Evolutionary conservation across 352 stramenopile genomes (phyloP).

Genomic region (Thraustochytrium sp.): DNA sequence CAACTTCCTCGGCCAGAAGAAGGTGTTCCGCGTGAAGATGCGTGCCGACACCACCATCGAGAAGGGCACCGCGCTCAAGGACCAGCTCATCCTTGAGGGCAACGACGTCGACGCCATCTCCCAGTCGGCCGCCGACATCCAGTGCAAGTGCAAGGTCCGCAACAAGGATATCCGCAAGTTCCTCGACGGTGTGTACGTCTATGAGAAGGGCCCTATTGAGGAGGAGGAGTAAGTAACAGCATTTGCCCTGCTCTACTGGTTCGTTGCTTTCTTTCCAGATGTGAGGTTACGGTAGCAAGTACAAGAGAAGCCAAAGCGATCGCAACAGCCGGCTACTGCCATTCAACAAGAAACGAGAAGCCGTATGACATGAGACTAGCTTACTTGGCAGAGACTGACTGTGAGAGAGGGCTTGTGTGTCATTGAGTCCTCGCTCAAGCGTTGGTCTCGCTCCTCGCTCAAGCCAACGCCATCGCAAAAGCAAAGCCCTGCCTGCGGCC

Average conservation of each 20-base stretch:
- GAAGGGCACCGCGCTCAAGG: conserved; percentile 95
- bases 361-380: too few relatives aligned
- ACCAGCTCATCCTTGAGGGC: conserved; percentile 95
- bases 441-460: too few relatives aligned
- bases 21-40: conserved; percentile 87
- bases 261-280: background rate
- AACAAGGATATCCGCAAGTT: conserved; percentile 99
- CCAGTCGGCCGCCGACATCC: conserved; percentile 64
- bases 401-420: too few relatives aligned
- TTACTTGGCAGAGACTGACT: too few relatives aligned
- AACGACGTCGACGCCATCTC: conserved; percentile 97
- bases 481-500: too few relatives aligned
- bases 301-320: too few relatives aligned
- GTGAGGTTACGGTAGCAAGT: too few relatives aligned
- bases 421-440: too few relatives aligned
- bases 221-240: conserved; percentile 32
- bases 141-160: conserved; percentile 71
- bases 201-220: conserved; percentile 73
- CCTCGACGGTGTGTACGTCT: conserved; percentile 99
- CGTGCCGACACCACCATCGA: conserved; percentile 63
- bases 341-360: too few relatives aligned
- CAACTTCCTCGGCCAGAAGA: conserved; percentile 99
- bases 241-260: background rate
- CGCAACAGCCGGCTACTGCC: too few relatives aligned
- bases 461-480: too few relatives aligned